phyloP scores from a whole-genome alignment of 768 basidiomycete species.

The Pulveroboletus sp. region DNA sequence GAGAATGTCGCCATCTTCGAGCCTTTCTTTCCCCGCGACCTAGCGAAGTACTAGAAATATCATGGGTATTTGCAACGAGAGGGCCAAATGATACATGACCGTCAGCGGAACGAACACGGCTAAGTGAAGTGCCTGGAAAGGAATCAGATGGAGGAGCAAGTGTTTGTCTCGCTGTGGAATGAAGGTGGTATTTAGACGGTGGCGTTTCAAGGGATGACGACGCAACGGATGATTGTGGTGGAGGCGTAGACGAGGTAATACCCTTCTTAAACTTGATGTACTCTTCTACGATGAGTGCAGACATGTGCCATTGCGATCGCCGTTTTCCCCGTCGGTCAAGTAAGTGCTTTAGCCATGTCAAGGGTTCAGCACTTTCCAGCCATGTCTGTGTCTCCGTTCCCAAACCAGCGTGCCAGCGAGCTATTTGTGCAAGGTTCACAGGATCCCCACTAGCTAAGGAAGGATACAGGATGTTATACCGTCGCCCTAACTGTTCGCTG shows the following conservation, averaged over 20 bases:
- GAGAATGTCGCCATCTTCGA: conserved; percentile 26
- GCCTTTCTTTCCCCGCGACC: conserved; percentile 38
- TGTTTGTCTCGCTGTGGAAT: conserved; percentile 14
- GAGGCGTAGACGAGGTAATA: conserved; percentile 10
- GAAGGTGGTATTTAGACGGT: conserved; percentile 9
- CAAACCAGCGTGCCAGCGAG: conserved; percentile 59
- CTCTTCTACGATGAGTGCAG: conserved; percentile 68
- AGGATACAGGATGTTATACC: conserved; percentile 54
- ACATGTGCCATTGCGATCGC: conserved; percentile 57
- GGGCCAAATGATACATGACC: conserved; percentile 59
- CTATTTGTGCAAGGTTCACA: conserved; percentile 48
- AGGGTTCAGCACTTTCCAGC: conserved; percentile 62
- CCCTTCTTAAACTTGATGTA: conserved; percentile 45
- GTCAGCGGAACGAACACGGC: conserved; percentile 41
- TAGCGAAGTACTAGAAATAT: conserved; percentile 45
- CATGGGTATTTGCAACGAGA: conserved; percentile 41
- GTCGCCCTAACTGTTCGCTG: conserved; percentile 59
- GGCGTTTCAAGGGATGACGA: conserved; percentile 16
- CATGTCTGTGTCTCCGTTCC: conserved; percentile 44
- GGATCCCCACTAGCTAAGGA: conserved; percentile 31
- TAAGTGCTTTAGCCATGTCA: conserved; percentile 69
- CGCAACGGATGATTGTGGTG: conserved; percentile 10
- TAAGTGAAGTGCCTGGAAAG: conserved; percentile 38
- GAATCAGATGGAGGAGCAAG: conserved; percentile 37
- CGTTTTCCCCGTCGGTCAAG: conserved; percentile 43